A percentile compares a stretch with the other conserved stretches of the same genome.
Evolutionary conservation across 2,329 filamentous ascomycete genomes (phyloP).

Genomic region (Talaromyces sp.): DNA sequence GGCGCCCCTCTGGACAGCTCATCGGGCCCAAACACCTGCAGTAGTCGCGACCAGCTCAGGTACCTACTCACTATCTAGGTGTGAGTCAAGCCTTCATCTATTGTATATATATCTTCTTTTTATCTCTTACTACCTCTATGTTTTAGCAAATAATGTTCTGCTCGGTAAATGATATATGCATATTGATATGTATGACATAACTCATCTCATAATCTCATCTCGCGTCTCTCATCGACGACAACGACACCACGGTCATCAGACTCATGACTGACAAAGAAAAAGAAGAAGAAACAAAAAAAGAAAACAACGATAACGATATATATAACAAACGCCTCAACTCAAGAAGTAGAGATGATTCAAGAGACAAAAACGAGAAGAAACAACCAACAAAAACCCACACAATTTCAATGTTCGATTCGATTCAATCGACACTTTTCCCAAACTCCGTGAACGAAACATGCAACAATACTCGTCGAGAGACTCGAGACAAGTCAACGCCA

Average conservation of each 20-base stretch:
- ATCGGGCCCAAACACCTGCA: background rate
- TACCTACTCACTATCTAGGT: background rate
- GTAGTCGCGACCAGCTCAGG: background rate
- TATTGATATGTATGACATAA: conserved; percentile 12
- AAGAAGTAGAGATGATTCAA: conserved; percentile 20
- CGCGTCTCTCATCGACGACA: conserved; percentile 3
- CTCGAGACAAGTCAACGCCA: conserved; percentile 6
- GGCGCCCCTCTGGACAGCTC: background rate
- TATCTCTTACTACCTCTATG: background rate
- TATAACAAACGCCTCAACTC: conserved; percentile 21
- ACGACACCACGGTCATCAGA: conserved; percentile 1
- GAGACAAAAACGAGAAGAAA: conserved; percentile 20
- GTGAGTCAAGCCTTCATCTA: background rate
- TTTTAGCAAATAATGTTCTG: no score
- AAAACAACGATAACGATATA: conserved; percentile 12
- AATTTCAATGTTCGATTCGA: conserved; percentile 1
- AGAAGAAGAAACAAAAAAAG: no score
- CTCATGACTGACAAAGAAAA: background rate
- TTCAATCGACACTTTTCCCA: conserved; percentile 16
- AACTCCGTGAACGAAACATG: conserved; percentile 17
- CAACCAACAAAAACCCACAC: background rate
- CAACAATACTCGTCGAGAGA: conserved; percentile 14
- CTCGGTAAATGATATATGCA: background rate
- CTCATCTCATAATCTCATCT: conserved; percentile 18
- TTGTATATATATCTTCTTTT: background rate